A percentile compares a stretch with the other conserved stretches of the same genome.
Evolutionary conservation across 1,284 basidiomycete genomes (phyloP).

Genomic region (Cryptococcus sp.): DNA sequence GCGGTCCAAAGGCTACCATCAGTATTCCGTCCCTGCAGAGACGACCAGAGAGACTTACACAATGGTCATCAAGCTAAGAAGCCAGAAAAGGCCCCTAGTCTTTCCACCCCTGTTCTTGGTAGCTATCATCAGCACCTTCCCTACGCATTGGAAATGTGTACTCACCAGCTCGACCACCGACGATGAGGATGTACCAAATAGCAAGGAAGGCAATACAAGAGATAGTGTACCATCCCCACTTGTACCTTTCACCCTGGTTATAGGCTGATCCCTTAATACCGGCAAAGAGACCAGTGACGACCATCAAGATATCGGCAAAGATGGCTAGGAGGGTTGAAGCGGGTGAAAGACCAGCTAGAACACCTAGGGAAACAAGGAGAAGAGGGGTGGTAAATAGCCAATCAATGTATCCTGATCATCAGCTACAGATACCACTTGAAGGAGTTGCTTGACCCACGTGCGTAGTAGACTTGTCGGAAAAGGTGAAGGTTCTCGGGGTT

Average conservation of each 20-base stretch:
- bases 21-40: too few relatives aligned
- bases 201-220: slow-evolving; percentile 27
- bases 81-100: slow-evolving; percentile 35
- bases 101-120: slow-evolving; percentile 23
- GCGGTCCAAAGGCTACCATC: slow-evolving; percentile 31
- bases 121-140: slow-evolving; percentile 11
- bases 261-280: slow-evolving; percentile 6
- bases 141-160: neutral
- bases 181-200: slow-evolving; percentile 34
- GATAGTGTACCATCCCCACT: slow-evolving; percentile 37
- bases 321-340: slow-evolving; percentile 29
- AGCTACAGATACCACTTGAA: neutral
- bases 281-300: slow-evolving; percentile 32
- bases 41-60: slow-evolving; percentile 21
- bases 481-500: slow-evolving; percentile 16
- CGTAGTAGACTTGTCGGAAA: slow-evolving; percentile 32
- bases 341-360: slow-evolving; percentile 37
- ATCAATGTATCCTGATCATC: slow-evolving; percentile 27
- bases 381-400: slow-evolving; percentile 39
- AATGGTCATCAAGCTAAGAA: slow-evolving; percentile 28
- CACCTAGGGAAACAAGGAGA: slow-evolving; percentile 28
- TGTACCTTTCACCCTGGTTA: slow-evolving; percentile 17
- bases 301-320: slow-evolving; percentile 33
- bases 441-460: slow-evolving; percentile 14
- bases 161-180: slow-evolving; percentile 33